Evolutionary conservation across 192 early-diverging fungal species (phyloP).

Genomic region (Cetraspora pellucida): DNA sequence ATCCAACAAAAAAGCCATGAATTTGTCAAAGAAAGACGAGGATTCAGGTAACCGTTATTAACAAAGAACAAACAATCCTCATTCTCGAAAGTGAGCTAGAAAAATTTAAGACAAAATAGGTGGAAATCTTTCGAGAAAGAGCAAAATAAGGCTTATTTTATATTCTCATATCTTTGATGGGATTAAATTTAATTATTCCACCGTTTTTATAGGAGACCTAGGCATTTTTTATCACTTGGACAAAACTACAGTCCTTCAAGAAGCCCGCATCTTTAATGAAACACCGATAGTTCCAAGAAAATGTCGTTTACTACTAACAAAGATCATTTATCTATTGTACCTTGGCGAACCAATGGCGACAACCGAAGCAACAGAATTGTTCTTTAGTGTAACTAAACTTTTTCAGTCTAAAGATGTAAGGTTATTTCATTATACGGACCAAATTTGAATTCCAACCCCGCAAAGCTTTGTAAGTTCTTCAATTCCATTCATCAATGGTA

Average conservation of each 20-base stretch:
- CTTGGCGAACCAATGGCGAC: constrained; percentile 86
- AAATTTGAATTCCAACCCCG: neutral
- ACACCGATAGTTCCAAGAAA: constrained; percentile 94
- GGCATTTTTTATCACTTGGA: constrained; percentile 87
- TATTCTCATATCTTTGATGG: neutral
- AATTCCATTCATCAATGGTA: neutral
- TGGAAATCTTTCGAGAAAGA: neutral
- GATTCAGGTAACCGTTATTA: constrained; percentile 11
- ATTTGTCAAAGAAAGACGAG: constrained; percentile 33
- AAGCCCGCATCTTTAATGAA: constrained; percentile 96
- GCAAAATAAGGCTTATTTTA: too few relatives aligned
- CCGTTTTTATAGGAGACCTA: constrained; percentile 59
- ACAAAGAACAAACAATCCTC: too few relatives aligned
- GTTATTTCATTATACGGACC: constrained; percentile 8
- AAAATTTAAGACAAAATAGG: too few relatives aligned
- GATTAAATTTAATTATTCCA: neutral
- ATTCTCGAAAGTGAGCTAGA: too few relatives aligned
- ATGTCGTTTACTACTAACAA: constrained; percentile 89
- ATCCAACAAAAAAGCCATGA: constrained; percentile 2
- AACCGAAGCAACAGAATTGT: constrained; percentile 97
- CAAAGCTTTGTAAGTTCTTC: neutral
- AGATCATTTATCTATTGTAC: constrained; percentile 91
- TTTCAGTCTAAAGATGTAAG: constrained; percentile 94
- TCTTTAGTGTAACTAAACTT: constrained; percentile 97
- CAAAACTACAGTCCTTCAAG: constrained; percentile 91